A percentile compares a stretch with the other conserved stretches of the same genome.
Conservation (phyloP, 2,329 filamentous ascomycete species). For the Conoideocrella luteorostrata region DNA sequence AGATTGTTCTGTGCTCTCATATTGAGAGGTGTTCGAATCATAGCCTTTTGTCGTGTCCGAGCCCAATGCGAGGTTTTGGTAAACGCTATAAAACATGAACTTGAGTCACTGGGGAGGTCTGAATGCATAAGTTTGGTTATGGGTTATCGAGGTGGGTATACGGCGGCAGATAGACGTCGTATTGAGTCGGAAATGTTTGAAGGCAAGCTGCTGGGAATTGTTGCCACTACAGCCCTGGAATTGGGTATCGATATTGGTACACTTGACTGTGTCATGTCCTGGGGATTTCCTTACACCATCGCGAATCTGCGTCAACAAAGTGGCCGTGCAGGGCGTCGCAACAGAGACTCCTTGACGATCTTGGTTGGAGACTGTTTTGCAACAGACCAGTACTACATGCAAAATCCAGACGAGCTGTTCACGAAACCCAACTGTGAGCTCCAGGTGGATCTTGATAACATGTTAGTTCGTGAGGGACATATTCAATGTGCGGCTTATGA, state of each 20-base stretch:
- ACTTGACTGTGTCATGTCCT: constrained; percentile 86
- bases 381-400: constrained; percentile 95
- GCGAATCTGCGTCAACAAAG: constrained; percentile 92
- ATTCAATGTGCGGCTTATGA: constrained; percentile 93
- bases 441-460: constrained; percentile 85
- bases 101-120: constrained; percentile 63
- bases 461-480: constrained; percentile 87
- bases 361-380: constrained; percentile 84
- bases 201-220: constrained; percentile 84
- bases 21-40: constrained; percentile 79
- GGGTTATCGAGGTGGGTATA: constrained; percentile 94
- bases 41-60: constrained; percentile 84
- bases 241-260: constrained; percentile 93
- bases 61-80: constrained; percentile 84
- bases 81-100: constrained; percentile 70
- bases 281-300: constrained; percentile 93
- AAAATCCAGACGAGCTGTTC: constrained; percentile 89
- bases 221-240: constrained; percentile 89
- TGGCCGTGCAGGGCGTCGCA: constrained; percentile 82
- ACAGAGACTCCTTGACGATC: constrained; percentile 87
- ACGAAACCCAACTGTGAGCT: constrained; percentile 84
- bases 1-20: constrained; percentile 86
- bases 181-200: constrained; percentile 98
- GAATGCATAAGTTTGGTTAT: constrained; percentile 79
- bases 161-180: constrained; percentile 75